A percentile compares a stretch with the other conserved stretches of the same genome.
phyloP scores from a whole-genome alignment of 83 land plant species.

The Thuja plicata region DNA sequence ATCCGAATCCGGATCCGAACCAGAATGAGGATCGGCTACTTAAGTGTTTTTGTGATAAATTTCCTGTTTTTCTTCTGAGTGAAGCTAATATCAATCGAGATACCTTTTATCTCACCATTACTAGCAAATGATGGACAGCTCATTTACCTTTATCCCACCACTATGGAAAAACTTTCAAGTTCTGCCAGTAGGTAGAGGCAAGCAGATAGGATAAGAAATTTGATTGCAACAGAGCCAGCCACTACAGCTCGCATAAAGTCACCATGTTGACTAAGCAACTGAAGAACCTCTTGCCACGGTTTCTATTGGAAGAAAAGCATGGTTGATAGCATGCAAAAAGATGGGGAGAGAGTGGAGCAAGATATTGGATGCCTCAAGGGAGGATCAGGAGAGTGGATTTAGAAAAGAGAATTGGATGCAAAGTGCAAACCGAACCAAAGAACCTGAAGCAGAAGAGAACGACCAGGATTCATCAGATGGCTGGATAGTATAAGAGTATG shows the following conservation, averaged over 20 bases:
- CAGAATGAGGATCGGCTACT: too few species aligned
- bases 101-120: not conserved
- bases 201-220: not conserved
- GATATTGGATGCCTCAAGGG: not conserved
- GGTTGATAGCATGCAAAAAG: not conserved
- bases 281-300: not conserved
- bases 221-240: not conserved
- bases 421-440: not conserved
- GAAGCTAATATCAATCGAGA: not conserved
- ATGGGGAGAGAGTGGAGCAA: not conserved
- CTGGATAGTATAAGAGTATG: not conserved
- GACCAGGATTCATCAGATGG: not conserved
- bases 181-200: not conserved
- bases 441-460: not conserved
- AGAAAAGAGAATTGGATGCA: not conserved
- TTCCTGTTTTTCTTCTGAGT: not conserved
- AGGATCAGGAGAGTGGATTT: not conserved
- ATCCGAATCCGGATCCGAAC: too few species aligned
- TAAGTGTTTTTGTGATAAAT: not conserved
- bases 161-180: not conserved
- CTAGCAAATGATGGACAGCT: not conserved
- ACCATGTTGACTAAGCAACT: not conserved
- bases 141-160: not conserved
- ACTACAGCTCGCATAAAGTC: not conserved
- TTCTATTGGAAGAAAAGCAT: not conserved